A percentile compares a stretch with the other conserved stretches of the same genome.
These are phyloP conservation scores for Ilyonectria destructans DNA, from an alignment of 2,329 filamentous ascomycete species.

Conservation along the genomic window DNA sequence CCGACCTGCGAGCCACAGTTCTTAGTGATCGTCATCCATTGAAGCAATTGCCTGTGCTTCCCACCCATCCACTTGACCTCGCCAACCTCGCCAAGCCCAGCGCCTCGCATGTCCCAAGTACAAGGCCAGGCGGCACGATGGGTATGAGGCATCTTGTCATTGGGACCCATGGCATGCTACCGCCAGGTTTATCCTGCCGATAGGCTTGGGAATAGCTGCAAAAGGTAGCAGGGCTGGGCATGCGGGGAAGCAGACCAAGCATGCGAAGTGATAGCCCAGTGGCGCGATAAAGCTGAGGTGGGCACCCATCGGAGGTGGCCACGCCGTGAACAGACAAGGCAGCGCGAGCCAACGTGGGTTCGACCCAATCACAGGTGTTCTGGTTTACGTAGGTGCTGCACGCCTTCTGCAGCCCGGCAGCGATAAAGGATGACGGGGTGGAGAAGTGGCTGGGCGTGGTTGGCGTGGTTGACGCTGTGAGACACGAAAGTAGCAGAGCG, in stretches of 20 bases:
- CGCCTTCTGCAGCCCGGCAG: slow-evolving; percentile 37
- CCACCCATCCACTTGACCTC: slow-evolving; percentile 12
- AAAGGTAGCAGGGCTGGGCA: slow-evolving; percentile 12
- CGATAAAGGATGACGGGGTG: slow-evolving; percentile 36
- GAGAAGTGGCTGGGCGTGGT: slow-evolving; percentile 40
- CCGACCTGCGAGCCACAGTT: slow-evolving; percentile 13
- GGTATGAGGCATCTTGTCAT: slow-evolving; percentile 35
- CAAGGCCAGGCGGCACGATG: slow-evolving; percentile 23
- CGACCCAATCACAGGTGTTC: slow-evolving; percentile 38
- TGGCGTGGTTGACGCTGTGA: slow-evolving; percentile 27
- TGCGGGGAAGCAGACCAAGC: slow-evolving; percentile 32
- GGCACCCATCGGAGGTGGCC: slow-evolving; percentile 18
- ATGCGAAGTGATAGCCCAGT: slow-evolving; percentile 20
- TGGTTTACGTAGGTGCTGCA: slow-evolving; percentile 33
- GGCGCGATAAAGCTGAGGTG: slow-evolving; percentile 40
- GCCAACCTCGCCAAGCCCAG: slow-evolving; percentile 23
- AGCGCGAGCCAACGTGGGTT: slow-evolving; percentile 29
- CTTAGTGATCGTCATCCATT: slow-evolving; percentile 41
- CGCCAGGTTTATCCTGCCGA: slow-evolving; percentile 34
- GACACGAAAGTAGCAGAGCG: slow-evolving; percentile 7
- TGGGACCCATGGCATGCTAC: slow-evolving; percentile 33
- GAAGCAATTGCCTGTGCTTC: slow-evolving; percentile 20
- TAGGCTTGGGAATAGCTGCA: slow-evolving; percentile 21
- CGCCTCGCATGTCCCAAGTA: slow-evolving; percentile 38
- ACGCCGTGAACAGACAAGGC: slow-evolving; percentile 33